Evolutionary conservation across 2,329 filamentous ascomycete species (phyloP).

Genomic region (Nigrospora sphaerica): DNA sequence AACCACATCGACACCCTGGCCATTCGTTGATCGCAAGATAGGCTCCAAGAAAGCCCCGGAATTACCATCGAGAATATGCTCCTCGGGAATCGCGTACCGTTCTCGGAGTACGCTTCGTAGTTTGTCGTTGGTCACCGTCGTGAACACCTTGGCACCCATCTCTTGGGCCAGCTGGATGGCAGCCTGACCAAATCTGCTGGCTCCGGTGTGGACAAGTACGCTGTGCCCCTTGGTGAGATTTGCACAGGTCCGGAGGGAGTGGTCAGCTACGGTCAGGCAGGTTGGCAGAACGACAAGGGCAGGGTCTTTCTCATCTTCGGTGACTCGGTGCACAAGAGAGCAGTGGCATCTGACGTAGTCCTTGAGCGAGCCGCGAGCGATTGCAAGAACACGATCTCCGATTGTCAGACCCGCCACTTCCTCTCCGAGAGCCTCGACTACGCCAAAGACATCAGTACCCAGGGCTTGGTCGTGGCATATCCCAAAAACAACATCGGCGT

Average conservation of each 20-base stretch:
- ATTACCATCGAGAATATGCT: slow-evolving; percentile 29
- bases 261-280: slow-evolving; percentile 32
- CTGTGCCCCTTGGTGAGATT: slow-evolving; percentile 17
- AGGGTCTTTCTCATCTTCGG: slow-evolving; percentile 3
- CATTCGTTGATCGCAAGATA: slow-evolving; percentile 23
- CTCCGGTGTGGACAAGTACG: slow-evolving; percentile 36
- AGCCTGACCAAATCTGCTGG: slow-evolving; percentile 34
- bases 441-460: slow-evolving; percentile 34
- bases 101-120: slow-evolving; percentile 30
- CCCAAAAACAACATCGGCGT: slow-evolving; percentile 28
- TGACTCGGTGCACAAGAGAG: slow-evolving; percentile 26
- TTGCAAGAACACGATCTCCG: slow-evolving; percentile 34
- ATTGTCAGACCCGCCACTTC: slow-evolving; percentile 20
- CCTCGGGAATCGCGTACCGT: slow-evolving; percentile 21
- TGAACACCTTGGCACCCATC: slow-evolving; percentile 32
- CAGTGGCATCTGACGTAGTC: slow-evolving; percentile 24
- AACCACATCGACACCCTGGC: slow-evolving; percentile 32
- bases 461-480: slow-evolving; percentile 20
- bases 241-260: slow-evolving; percentile 28
- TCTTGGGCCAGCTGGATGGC: slow-evolving; percentile 32
- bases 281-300: slow-evolving; percentile 25
- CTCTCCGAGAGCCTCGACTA: slow-evolving; percentile 25
- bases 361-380: slow-evolving; percentile 28
- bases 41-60: slow-evolving; percentile 23
- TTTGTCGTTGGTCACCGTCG: slow-evolving; percentile 24